Conservation (phyloP, 345 rosid species). For the Populus nigra region DNA sequence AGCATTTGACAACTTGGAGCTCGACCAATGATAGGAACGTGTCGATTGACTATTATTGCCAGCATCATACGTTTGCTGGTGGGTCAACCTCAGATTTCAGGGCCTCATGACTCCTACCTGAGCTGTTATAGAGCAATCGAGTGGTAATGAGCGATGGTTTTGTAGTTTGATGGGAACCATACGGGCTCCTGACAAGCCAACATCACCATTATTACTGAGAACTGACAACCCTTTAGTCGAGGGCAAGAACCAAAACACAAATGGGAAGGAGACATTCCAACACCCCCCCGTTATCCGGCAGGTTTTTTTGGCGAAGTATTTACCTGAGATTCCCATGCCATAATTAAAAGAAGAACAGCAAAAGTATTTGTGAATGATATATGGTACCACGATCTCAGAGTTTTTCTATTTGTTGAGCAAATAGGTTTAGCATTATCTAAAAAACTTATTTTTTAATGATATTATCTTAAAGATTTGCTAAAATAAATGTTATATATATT, state of each 20-base stretch:
- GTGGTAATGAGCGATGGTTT: neutral
- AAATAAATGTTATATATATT: too few species aligned
- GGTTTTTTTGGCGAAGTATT: too few species aligned
- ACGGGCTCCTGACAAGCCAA: conserved; percentile 1
- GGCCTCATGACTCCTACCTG: neutral
- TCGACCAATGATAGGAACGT: neutral
- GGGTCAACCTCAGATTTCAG: conserved; percentile 1
- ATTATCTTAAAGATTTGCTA: too few species aligned
- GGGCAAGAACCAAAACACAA: neutral
- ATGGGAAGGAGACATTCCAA: too few species aligned
- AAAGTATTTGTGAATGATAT: too few species aligned
- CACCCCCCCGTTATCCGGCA: too few species aligned
- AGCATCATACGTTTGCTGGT: neutral
- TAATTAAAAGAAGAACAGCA: neutral
- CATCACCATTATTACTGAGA: conserved; percentile 4
- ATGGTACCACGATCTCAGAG: too few species aligned
- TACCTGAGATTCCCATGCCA: neutral
- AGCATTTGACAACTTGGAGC: too few species aligned
- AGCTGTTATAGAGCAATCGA: neutral
- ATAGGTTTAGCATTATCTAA: too few species aligned
- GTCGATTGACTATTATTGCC: neutral
- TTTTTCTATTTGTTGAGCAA: too few species aligned
- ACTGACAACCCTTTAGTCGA: neutral
- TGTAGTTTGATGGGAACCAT: neutral
- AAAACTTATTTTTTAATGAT: too few species aligned